Base-by-base conservation (phyloP, 176 grass and related monocot species). In the Pharus latifolius region DNA sequence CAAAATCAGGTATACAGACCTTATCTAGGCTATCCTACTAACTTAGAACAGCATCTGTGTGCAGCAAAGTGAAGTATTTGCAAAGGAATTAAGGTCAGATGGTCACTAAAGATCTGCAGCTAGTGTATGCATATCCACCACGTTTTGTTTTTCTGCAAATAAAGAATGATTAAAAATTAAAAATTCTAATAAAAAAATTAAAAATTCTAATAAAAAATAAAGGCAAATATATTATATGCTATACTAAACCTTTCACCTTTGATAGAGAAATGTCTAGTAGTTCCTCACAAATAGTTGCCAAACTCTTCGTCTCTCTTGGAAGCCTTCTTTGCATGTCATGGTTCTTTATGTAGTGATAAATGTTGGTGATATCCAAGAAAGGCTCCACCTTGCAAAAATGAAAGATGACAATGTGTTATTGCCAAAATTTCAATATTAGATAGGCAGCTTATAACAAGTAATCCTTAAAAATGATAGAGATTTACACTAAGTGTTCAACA, bases 231-330 rank as follows among this genome's bases (percentile, higher is more conserved):
- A 53, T 42, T 2, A 46, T 7, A 19, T 55, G 5, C 19, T 59
- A 41, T 4, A 15, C 48, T 38, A 83, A n/a, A n/a, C n/a, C n/a
- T n/a, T n/a, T n/a, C n/a, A 99, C 95, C 90, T 99, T 99, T 23
- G 95, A 99, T 78, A 99, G 77, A 60, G 79, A 84, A 35, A 99
- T 57, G 61, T 77, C 62, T 7, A 99, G 64, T 23, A 99, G 23
- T 83, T 94, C 90, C 26, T 81, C 61, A 52, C 90, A 99, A 76
- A 99, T 72, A 50, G 84, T 79, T 58, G 95, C 90, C 54, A 99
- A 91, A 75, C 95, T 99, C 86, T 93, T 94, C 30, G 86, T 99
- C 43, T 94, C 87, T 57, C 81, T 99, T 50, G 90, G 82, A 54
- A 80, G 33, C 60, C 67, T 88, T 81, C 78, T 88, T 46, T 78